These are phyloP conservation scores for Chaetomidium leptoderma DNA, from an alignment of 495 filamentous ascomycete species.

Conservation along the genomic window DNA sequence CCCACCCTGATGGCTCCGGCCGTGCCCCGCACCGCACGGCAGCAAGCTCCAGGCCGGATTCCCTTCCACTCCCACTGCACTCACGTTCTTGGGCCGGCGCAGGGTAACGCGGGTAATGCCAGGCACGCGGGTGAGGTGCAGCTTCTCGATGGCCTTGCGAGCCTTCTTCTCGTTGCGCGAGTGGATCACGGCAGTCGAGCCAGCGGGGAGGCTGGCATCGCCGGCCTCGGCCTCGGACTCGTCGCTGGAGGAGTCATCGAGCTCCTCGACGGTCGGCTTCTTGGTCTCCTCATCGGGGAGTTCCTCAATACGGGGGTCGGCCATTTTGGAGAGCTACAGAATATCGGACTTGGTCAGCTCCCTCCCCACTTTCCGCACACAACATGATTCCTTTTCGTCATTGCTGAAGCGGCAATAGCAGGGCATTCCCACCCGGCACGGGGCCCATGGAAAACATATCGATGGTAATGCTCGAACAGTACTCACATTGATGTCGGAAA, in stretches of 20 bases:
- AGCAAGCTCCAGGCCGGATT: neutral
- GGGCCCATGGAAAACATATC: neutral
- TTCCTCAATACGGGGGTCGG: constrained; percentile 96
- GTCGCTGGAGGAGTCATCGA: constrained; percentile 66
- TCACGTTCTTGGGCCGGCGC: constrained; percentile 95
- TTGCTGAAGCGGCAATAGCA: constrained; percentile 7
- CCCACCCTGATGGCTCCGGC: neutral
- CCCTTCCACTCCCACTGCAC: constrained; percentile 31
- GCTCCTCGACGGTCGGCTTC: constrained; percentile 73
- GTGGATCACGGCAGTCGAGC: constrained; percentile 84
- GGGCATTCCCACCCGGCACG: neutral
- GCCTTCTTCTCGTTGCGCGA: constrained; percentile 99
- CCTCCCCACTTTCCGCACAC: constrained; percentile 26
- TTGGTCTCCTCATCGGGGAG: constrained; percentile 86
- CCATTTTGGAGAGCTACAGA: constrained; percentile 57
- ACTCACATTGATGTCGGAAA: constrained; percentile 33
- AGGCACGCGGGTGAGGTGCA: constrained; percentile 90
- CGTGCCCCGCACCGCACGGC: constrained; percentile 15
- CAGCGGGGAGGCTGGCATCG: constrained; percentile 71
- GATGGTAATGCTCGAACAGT: neutral
- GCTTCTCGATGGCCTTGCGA: constrained; percentile 95
- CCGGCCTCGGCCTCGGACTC: constrained; percentile 67
- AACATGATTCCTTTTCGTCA: constrained; percentile 12
- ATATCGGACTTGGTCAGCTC: constrained; percentile 24
- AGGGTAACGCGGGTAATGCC: constrained; percentile 98